phyloP scores from a whole-genome alignment of 768 basidiomycete species.

The Suillus plorans region DNA sequence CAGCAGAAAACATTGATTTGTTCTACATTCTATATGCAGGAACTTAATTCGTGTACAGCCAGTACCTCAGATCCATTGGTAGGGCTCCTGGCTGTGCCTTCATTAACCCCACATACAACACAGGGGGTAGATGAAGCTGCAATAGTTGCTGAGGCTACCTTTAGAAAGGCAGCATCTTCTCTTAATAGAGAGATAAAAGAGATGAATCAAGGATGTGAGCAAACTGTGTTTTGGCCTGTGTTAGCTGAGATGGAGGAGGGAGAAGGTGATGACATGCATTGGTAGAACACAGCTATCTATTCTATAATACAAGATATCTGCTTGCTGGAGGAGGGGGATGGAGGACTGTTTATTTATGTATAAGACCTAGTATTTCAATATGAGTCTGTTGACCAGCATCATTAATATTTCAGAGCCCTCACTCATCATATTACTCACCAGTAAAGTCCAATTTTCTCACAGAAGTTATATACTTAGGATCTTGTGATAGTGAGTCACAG shows the following conservation, averaged over 20 bases:
- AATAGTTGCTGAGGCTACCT: constrained; percentile 54
- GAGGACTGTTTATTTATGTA: too few species aligned
- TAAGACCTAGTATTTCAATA: too few species aligned
- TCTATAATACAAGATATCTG: too few species aligned
- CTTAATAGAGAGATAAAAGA: constrained; percentile 18
- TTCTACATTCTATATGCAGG: constrained; percentile 51
- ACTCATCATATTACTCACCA: too few species aligned
- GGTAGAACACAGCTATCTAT: background rate
- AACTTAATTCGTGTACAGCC: background rate
- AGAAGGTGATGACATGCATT: background rate
- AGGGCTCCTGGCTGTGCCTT: constrained; percentile 23
- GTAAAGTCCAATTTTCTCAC: too few species aligned
- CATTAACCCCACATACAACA: constrained; percentile 38
- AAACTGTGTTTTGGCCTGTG: background rate
- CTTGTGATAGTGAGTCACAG: too few species aligned
- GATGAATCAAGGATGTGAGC: background rate
- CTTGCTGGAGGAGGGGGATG: too few species aligned
- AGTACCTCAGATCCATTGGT: constrained; percentile 10
- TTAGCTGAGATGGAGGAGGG: background rate
- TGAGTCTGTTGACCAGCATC: too few species aligned
- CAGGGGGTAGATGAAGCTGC: constrained; percentile 60
- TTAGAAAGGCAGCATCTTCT: constrained; percentile 43
- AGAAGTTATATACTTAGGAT: too few species aligned
- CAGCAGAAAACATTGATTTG: constrained; percentile 43
- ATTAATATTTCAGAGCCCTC: too few species aligned